Evolutionary conservation across 1,284 basidiomycete species (phyloP).

Genomic region (Neotropicomus parvogracilis): DNA sequence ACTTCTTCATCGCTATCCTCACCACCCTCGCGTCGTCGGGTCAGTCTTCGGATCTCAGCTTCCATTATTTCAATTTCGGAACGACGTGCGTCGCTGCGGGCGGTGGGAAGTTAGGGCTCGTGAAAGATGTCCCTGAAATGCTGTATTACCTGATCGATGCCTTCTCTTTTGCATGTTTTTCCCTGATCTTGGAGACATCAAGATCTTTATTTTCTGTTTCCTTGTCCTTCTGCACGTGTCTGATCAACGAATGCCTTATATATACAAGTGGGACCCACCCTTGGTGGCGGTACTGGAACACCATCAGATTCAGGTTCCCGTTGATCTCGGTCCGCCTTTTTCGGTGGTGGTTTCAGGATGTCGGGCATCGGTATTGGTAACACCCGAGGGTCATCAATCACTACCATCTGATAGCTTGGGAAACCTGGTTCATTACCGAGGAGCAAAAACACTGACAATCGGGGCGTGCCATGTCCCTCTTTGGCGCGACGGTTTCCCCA

Average conservation of each 20-base stretch:
- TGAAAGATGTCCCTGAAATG: not conserved
- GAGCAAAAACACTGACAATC: slow-evolving; percentile 64
- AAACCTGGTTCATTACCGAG: not conserved
- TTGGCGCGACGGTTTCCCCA: slow-evolving; percentile 47
- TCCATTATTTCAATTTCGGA: slow-evolving; percentile 87
- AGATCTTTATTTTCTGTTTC: slow-evolving; percentile 41
- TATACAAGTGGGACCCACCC: slow-evolving; percentile 13
- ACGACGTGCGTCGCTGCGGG: slow-evolving; percentile 59
- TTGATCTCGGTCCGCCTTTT: slow-evolving; percentile 15
- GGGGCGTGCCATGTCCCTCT: slow-evolving; percentile 75
- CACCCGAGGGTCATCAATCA: slow-evolving; percentile 46
- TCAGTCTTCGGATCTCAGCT: slow-evolving; percentile 77
- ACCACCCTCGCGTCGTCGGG: slow-evolving; percentile 48
- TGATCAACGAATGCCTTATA: not conserved
- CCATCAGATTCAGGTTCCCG: slow-evolving; percentile 1
- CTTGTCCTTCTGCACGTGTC: slow-evolving; percentile 28
- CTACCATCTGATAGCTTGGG: slow-evolving; percentile 33
- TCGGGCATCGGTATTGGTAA: slow-evolving; percentile 27
- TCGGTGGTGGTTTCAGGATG: slow-evolving; percentile 14
- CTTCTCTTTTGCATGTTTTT: slow-evolving; percentile 68
- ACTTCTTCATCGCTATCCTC: slow-evolving; percentile 59
- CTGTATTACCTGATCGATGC: slow-evolving; percentile 47
- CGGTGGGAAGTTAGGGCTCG: slow-evolving; percentile 5
- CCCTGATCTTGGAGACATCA: slow-evolving; percentile 68
- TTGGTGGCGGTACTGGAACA: slow-evolving; percentile 7